Base-by-base conservation (phyloP, 352 stramenopile species). In the Hyaloperonospora arabidopsidis region DNA sequence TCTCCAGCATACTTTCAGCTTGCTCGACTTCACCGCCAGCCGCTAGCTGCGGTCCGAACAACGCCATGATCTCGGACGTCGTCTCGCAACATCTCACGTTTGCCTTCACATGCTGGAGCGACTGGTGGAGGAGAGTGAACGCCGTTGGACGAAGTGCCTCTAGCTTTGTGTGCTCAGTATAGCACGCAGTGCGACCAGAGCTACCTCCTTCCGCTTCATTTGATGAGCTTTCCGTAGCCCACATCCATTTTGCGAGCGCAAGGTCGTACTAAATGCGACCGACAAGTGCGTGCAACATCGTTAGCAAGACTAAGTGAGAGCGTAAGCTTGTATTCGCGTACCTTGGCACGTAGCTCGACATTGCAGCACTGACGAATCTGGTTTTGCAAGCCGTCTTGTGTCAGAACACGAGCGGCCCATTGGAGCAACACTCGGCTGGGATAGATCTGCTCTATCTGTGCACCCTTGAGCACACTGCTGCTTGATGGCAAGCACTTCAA, bases 201-300 rank as follows among this genome's bases (percentile, higher is more conserved):
- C 5, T 49, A 12, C 41, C 17, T 19, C 45, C 44, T 35, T 50
- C 34, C 15, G 28, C 40, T 21, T n/a, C 34, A 38, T 49, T 44
- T 47, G 63, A 47, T 17, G 63, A 18, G 7, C 69, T 64, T 49
- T 78, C 58, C 3, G 77, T 84, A 13, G 69, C 82, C 82, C 82
- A 92, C 40, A 89, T 55, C 77, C 75, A 92, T 65, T 86, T 92
- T 34, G 63, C 77, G 11, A 89, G 49, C 1, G 67, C 68, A 3
- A 89, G 56, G 29, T 92, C 67, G 47, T 86, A 89, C 82, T 92
- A 54, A 53, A 40, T 17, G 11, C 1, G 21, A 41, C 36, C 44
- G 43, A 50, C 23, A 49, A 44, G 22, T 56, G n/a, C 6, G 4
- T 21, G 38, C 15, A 19, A 47, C 50, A 34, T n/a, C 7, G 29